A percentile compares a stretch with the other conserved stretches of the same genome.
phyloP scores from a whole-genome alignment of 345 rosid species.

The Rubroshorea leprosula region DNA sequence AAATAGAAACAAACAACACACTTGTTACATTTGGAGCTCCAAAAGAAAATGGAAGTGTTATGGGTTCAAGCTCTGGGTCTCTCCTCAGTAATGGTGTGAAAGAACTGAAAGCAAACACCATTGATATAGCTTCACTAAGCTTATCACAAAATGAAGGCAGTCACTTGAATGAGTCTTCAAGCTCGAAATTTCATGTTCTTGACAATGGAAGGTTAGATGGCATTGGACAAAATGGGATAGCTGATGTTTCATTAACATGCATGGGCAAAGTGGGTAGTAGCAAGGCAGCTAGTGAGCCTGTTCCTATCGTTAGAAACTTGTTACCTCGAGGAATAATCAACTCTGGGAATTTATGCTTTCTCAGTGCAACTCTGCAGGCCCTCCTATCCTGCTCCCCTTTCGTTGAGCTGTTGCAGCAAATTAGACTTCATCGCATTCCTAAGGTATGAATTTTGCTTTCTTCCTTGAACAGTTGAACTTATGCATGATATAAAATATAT shows the following conservation, averaged over 20 bases:
- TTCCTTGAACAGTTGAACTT: no score
- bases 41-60: constrained; percentile 41
- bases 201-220: constrained; percentile 27
- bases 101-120: constrained; percentile 24
- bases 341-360: constrained; percentile 85
- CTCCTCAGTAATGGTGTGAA: constrained; percentile 42
- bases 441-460: constrained; percentile 36
- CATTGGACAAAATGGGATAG: constrained; percentile 11
- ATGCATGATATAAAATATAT: no score
- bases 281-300: constrained; percentile 33
- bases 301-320: constrained; percentile 31
- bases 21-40: constrained; percentile 20
- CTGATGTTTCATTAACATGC: background rate
- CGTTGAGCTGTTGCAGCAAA: constrained; percentile 66
- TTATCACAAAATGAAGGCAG: constrained; percentile 36
- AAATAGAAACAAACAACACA: constrained; percentile 17
- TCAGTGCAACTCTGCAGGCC: constrained; percentile 88
- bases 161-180: constrained; percentile 28
- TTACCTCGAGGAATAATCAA: constrained; percentile 82
- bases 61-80: constrained; percentile 18
- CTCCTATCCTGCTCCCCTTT: constrained; percentile 82
- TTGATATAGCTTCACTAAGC: constrained; percentile 25
- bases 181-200: constrained; percentile 47
- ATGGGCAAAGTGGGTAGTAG: constrained; percentile 24
- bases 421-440: constrained; percentile 44